A percentile compares a stretch with the other conserved stretches of the same genome.
Conservation (phyloP, 1,284 basidiomycete genomes). For the Neonothopanus nambi region DNA sequence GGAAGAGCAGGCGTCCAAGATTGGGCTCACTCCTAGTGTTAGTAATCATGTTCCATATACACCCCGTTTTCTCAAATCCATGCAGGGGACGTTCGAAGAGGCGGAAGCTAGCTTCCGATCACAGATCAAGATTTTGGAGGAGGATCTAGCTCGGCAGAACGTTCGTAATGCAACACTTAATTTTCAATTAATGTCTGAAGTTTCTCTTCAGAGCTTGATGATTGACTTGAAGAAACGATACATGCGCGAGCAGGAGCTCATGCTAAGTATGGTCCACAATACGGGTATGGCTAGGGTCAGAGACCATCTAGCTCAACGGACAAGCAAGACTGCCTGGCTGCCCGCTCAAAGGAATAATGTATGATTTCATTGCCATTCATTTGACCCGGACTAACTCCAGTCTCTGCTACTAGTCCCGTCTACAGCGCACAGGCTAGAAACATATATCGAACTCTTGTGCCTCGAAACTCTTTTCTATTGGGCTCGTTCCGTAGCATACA, state of each 20-base stretch:
- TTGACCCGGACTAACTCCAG: no score
- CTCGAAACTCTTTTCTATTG: no score
- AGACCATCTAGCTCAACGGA: constrained; percentile 32
- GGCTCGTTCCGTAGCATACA: no score
- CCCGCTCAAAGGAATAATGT: constrained; percentile 14
- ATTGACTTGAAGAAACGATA: constrained; percentile 63
- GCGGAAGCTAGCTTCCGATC: constrained; percentile 67
- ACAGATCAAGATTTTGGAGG: constrained; percentile 71
- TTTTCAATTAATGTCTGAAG: background rate
- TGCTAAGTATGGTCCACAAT: constrained; percentile 75
- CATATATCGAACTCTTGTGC: no score
- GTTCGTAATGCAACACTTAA: constrained; percentile 32
- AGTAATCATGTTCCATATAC: constrained; percentile 16
- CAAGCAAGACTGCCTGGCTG: constrained; percentile 14
- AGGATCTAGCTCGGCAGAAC: constrained; percentile 65
- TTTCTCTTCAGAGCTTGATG: constrained; percentile 46
- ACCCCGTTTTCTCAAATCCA: constrained; percentile 6
- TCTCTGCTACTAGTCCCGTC: background rate
- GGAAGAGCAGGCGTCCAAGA: constrained; percentile 64
- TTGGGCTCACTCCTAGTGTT: constrained; percentile 32
- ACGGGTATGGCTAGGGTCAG: constrained; percentile 66
- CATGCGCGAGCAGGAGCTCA: constrained; percentile 75
- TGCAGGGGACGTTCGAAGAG: constrained; percentile 66
- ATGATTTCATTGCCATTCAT: background rate
- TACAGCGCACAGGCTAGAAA: constrained; percentile 4